phyloP scores from a whole-genome alignment of 2,329 filamentous ascomycete species.

The Phaeoacremonium minimum region DNA sequence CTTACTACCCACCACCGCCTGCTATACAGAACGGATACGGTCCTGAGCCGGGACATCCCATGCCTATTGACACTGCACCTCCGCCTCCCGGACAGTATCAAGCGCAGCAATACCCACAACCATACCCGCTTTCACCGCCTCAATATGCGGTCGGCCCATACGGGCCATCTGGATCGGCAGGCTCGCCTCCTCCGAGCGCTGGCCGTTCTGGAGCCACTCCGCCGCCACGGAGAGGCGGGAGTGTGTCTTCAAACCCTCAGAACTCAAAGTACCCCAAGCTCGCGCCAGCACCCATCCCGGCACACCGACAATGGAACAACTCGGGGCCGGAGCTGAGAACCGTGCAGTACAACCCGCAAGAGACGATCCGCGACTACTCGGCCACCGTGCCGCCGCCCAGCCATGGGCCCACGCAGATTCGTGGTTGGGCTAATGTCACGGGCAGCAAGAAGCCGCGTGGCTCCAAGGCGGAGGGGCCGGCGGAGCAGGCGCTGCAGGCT shows the following conservation, averaged over 20 bases:
- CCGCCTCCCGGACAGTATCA: no score
- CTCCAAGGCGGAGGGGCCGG: neutral
- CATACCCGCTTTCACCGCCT: no score
- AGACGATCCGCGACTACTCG: slow-evolving; percentile 54
- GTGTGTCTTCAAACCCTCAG: slow-evolving; percentile 23
- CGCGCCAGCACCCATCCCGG: slow-evolving; percentile 51
- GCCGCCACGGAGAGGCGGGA: slow-evolving; percentile 20
- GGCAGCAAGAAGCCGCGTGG: slow-evolving; percentile 24
- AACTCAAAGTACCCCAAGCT: slow-evolving; percentile 47
- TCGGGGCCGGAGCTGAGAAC: slow-evolving; percentile 49
- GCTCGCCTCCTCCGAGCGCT: no score
- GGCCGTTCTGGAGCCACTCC: slow-evolving; percentile 19
- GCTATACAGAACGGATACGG: no score
- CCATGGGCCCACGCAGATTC: slow-evolving; percentile 50
- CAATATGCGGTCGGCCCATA: no score
- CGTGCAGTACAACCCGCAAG: slow-evolving; percentile 49
- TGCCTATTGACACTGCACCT: no score
- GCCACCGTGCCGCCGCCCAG: slow-evolving; percentile 51
- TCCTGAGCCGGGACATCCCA: no score
- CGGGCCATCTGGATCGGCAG: no score
- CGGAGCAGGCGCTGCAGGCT: no score
- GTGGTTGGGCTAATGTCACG: slow-evolving; percentile 51
- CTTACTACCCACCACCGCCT: no score
- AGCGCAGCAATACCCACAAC: no score
- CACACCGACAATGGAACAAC: slow-evolving; percentile 43